Base-by-base conservation (phyloP, 768 basidiomycete genomes). In the Trametopsis cervina region DNA sequence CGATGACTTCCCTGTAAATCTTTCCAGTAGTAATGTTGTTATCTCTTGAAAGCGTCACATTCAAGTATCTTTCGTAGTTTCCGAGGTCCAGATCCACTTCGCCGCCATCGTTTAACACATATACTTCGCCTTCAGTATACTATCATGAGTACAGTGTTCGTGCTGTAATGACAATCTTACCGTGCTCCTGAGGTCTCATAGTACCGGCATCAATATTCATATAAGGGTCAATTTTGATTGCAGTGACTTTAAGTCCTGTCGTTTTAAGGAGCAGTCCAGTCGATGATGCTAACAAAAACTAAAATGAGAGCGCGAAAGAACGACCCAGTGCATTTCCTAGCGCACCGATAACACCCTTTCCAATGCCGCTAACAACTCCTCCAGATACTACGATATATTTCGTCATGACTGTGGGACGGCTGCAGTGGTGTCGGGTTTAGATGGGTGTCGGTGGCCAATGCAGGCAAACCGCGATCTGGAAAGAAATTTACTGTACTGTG, bases 191-290 rank as follows among this genome's bases (percentile, higher is more conserved):
- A 12, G 95, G 95, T 42, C 91, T 77, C 95, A 99, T 99, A 17
- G 95, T 98, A 27, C 95, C 95, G 20, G 95, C 95, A 75, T 99
- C 95, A 59, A 99, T 97, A 70, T 99, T 99, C 95, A 99, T 98
- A 59, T 99, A 99, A 12, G 95, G 95, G 65, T 99, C 95, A 60
- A 99, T 98, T 71, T 99, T 99, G 76, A 99, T 97, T 10, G 95
- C 89, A 6, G 95, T 99, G 58, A 97, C 95, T 71, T 93, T 96
- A 52, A 96, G 75, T 40, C 95, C 95, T 29, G 85, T 82, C 38
- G 90, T 97, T 70, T 97, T 97, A 63, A 99, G 75, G 44, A 98
- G 77, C 44, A 98, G 73, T 50, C 95, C 95, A 4, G 95, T 97
- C 42, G 94, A 97, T 22, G 95, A 98, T 55, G 95, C 95, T 97